These are phyloP conservation scores for Aegilops umbellulata DNA, from an alignment of 176 grass and related monocot genomes.

Conservation along the genomic window DNA sequence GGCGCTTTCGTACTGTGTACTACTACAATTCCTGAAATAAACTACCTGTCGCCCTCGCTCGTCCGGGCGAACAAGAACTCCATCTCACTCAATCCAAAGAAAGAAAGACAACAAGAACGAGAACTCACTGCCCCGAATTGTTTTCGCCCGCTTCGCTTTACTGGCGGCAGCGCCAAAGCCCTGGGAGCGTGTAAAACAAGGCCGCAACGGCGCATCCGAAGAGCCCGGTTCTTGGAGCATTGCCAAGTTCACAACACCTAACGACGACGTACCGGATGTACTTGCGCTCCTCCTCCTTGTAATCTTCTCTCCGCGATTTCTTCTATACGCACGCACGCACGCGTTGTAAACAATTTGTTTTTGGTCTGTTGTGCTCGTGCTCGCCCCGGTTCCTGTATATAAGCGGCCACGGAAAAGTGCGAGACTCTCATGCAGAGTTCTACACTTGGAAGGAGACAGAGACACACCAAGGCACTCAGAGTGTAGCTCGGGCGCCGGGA, in stretches of 20 bases:
- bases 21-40: not conserved
- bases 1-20: not conserved
- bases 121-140: not conserved
- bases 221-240: slow-evolving; percentile 25
- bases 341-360: not conserved
- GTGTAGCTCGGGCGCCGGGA: no score
- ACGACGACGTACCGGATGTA: not conserved
- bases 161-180: slow-evolving; percentile 41
- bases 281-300: not conserved
- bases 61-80: not conserved
- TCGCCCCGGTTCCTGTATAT: slow-evolving; percentile 29
- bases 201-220: slow-evolving; percentile 27
- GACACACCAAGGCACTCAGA: not conserved
- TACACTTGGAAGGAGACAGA: not conserved
- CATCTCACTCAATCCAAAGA: no score
- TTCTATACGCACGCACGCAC: slow-evolving; percentile 8
- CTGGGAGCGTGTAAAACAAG: not conserved
- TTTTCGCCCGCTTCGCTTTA: slow-evolving; percentile 31
- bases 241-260: not conserved
- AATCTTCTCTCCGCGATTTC: slow-evolving; percentile 34
- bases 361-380: no score
- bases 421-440: slow-evolving; percentile 3
- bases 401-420: slow-evolving; percentile 15
- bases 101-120: no score
- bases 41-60: not conserved